Evolutionary conservation across 164 flowering plant species (phyloP).

Genomic region (Vitis amurensis): DNA sequence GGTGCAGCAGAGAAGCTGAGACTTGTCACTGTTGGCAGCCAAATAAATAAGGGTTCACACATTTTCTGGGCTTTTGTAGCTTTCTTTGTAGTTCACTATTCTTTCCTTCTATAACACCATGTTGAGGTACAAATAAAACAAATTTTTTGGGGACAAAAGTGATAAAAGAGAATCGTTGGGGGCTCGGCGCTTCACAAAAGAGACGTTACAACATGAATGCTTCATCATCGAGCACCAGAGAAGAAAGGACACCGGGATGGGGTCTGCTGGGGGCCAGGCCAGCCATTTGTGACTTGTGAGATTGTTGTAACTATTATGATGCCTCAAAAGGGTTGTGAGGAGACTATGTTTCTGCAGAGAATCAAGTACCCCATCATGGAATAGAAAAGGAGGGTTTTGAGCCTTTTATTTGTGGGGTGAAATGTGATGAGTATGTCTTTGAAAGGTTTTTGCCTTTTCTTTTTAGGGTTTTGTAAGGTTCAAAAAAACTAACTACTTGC

Average conservation of each 20-base stretch:
- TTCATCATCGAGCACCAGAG: too few species aligned
- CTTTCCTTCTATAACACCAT: constrained; percentile 20
- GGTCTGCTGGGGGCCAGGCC: too few species aligned
- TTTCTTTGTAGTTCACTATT: constrained; percentile 20
- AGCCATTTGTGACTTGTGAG: too few species aligned
- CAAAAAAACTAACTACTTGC: too few species aligned
- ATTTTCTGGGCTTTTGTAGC: constrained; percentile 9
- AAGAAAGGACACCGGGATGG: too few species aligned
- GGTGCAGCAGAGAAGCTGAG: constrained; percentile 23
- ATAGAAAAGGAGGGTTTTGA: background rate
- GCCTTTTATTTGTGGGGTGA: background rate
- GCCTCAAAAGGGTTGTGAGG: too few species aligned
- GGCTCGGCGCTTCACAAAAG: too few species aligned
- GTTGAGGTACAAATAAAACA: constrained; percentile 12
- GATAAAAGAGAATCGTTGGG: background rate
- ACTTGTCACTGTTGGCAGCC: constrained; percentile 13
- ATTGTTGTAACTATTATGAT: too few species aligned
- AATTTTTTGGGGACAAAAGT: constrained; percentile 1
- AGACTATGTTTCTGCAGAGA: too few species aligned
- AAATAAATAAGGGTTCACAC: constrained; percentile 1
- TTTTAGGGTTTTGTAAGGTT: too few species aligned
- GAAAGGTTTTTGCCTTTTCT: background rate
- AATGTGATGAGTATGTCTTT: background rate
- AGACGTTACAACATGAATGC: too few species aligned
- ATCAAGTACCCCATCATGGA: background rate